These are phyloP conservation scores for Triangularia verruculosa DNA, from an alignment of 2,329 filamentous ascomycete species.

Conservation along the genomic window DNA sequence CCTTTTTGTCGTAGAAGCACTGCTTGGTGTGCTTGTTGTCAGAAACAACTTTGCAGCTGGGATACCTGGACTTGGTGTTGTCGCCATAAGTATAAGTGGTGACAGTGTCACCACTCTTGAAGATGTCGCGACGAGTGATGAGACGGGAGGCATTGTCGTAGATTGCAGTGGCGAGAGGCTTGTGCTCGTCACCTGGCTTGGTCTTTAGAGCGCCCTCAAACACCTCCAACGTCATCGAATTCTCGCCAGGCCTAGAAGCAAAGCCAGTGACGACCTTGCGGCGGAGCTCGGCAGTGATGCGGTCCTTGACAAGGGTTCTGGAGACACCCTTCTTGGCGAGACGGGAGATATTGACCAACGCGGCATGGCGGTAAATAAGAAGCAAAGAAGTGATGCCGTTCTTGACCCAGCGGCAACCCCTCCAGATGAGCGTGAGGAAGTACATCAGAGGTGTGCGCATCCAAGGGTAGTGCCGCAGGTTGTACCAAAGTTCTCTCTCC, in stretches of 20 bases:
- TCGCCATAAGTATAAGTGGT: constrained; percentile 31
- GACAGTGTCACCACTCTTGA: constrained; percentile 18
- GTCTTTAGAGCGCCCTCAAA: constrained; percentile 30
- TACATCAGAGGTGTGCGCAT: constrained; percentile 26
- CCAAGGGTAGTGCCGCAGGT: constrained; percentile 29
- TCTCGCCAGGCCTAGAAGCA: constrained; percentile 27
- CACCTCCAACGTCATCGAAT: constrained; percentile 30
- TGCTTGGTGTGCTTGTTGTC: constrained; percentile 25
- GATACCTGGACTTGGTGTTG: constrained; percentile 25
- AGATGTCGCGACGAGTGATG: constrained; percentile 24
- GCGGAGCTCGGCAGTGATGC: constrained; percentile 32
- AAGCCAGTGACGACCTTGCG: constrained; percentile 36
- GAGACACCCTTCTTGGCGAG: constrained; percentile 34
- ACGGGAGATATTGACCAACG: constrained; percentile 33
- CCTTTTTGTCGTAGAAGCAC: constrained; percentile 36
- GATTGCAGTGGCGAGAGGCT: constrained; percentile 28
- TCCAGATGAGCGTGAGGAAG: constrained; percentile 33
- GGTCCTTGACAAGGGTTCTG: constrained; percentile 30
- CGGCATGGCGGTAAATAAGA: constrained; percentile 34
- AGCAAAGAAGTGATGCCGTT: constrained; percentile 34
- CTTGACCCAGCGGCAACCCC: constrained; percentile 32
- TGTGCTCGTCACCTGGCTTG: constrained; percentile 21
- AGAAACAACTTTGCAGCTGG: constrained; percentile 29
- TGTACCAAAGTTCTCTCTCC: constrained; percentile 37
- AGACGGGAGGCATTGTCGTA: constrained; percentile 33